Percentiles rank a stretch among this genome's conserved stretches.
phyloP scores from a whole-genome alignment of 805 yeast genomes.

The Metschnikowia dekortorum region DNA sequence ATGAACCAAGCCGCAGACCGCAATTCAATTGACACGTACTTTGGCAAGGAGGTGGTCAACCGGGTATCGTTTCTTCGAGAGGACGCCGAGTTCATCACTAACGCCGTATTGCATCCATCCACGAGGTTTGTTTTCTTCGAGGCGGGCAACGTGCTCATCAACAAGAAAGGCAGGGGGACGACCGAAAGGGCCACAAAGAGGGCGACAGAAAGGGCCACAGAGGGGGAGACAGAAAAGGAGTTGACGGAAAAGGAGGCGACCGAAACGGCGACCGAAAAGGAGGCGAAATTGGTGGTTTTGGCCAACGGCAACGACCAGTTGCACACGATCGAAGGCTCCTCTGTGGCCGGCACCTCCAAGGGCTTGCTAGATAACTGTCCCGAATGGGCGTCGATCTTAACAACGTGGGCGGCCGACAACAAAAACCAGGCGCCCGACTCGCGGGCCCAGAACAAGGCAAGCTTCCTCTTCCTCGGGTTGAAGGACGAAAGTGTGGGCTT shows the following conservation, averaged over 20 bases:
- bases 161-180: slow-evolving; percentile 19
- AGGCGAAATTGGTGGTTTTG: slow-evolving; percentile 27
- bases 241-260: too few relatives aligned
- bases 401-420: slow-evolving; percentile 30
- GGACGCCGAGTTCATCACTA: slow-evolving; percentile 46
- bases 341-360: slow-evolving; percentile 13
- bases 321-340: slow-evolving; percentile 12
- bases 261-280: background rate
- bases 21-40: slow-evolving; percentile 24
- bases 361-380: slow-evolving; percentile 20
- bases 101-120: slow-evolving; percentile 41
- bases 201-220: too few relatives aligned
- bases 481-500: slow-evolving; percentile 43
- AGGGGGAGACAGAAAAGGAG: too few relatives aligned
- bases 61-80: slow-evolving; percentile 62
- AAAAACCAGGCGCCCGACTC: slow-evolving; percentile 37
- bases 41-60: slow-evolving; percentile 52
- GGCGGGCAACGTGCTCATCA: slow-evolving; percentile 29
- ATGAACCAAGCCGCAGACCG: slow-evolving; percentile 10
- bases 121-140: slow-evolving; percentile 47
- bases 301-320: slow-evolving; percentile 35
- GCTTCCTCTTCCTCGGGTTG: slow-evolving; percentile 39
- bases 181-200: background rate
- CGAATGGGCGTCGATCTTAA: slow-evolving; percentile 12
- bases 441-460: slow-evolving; percentile 32